Percentiles rank a stretch among this genome's conserved stretches.
Evolutionary conservation across 345 rosid species (phyloP).

Genomic region (Moringa oleifera): DNA sequence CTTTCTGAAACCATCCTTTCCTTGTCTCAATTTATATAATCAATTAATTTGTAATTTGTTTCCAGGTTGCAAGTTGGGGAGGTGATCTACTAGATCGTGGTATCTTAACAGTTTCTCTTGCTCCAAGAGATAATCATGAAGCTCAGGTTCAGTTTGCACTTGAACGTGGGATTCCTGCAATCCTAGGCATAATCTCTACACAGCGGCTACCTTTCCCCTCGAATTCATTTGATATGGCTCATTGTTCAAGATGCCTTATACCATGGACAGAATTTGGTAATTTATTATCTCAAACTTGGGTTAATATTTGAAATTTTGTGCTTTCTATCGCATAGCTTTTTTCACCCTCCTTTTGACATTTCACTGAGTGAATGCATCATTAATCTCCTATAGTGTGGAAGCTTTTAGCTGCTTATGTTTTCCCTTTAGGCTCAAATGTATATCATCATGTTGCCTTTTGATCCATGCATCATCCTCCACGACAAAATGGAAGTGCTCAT

Average conservation of each 20-base stretch:
- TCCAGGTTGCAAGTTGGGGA: constrained; percentile 99
- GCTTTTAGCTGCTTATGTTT: no score
- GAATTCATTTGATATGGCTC: constrained; percentile 97
- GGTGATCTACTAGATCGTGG: constrained; percentile 92
- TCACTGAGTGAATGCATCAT: no score
- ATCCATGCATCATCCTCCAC: no score
- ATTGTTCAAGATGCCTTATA: constrained; percentile 99
- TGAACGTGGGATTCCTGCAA: constrained; percentile 98
- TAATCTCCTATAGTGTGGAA: no score
- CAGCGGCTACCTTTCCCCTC: constrained; percentile 98
- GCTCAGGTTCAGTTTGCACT: constrained; percentile 98
- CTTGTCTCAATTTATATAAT: background rate
- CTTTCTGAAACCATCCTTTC: background rate
- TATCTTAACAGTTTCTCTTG: constrained; percentile 85
- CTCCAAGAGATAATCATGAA: constrained; percentile 98
- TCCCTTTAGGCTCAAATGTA: no score
- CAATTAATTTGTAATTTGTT: constrained; percentile 5
- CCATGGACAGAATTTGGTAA: constrained; percentile 99
- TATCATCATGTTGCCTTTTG: no score
- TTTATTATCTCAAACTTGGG: background rate
- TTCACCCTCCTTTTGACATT: no score
- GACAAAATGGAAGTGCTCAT: no score
- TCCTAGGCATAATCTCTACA: constrained; percentile 93
- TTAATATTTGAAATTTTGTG: no score
- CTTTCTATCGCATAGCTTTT: no score